These are phyloP conservation scores for Linnemannia exigua DNA, from an alignment of 192 early-diverging fungal species.

Conservation along the genomic window DNA sequence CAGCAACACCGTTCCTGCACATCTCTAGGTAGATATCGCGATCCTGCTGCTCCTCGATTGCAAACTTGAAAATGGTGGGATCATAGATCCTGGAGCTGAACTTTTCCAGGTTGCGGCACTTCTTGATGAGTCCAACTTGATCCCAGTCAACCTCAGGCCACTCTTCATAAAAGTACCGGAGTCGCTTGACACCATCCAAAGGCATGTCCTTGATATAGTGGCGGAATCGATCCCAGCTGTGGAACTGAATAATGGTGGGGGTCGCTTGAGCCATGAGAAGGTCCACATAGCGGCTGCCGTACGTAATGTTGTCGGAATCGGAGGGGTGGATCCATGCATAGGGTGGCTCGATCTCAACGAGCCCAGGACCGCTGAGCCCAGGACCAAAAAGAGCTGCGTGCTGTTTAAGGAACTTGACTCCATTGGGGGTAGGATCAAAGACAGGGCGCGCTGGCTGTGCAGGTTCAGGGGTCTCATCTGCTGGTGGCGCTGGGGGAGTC, in stretches of 20 bases:
- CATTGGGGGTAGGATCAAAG: constrained; percentile 14
- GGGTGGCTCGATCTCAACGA: constrained; percentile 22
- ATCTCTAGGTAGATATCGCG: not conserved
- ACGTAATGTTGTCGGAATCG: not conserved
- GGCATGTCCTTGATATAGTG: not conserved
- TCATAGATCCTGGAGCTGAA: constrained; percentile 6
- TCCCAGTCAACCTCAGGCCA: constrained; percentile 14
- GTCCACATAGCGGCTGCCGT: not conserved
- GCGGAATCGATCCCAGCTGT: constrained; percentile 12
- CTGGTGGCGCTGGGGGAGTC: too few species aligned
- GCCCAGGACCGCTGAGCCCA: constrained; percentile 1
- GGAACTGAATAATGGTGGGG: constrained; percentile 18
- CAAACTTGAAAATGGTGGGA: constrained; percentile 14
- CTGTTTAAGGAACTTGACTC: constrained; percentile 6
- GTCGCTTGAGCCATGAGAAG: constrained; percentile 17
- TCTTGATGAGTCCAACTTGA: constrained; percentile 15
- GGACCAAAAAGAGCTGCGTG: constrained; percentile 19
- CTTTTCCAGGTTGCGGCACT: constrained; percentile 29
- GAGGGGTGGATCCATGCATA: constrained; percentile 15
- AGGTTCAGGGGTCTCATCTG: constrained; percentile 2
- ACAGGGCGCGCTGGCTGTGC: constrained; percentile 12
- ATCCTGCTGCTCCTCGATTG: constrained; percentile 30
- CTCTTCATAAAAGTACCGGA: constrained; percentile 15
- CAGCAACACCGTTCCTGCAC: not conserved
- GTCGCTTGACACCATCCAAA: constrained; percentile 15